Percentiles rank a stretch among this genome's conserved stretches.
These are phyloP conservation scores for Apiospora marii DNA, from an alignment of 2,329 filamentous ascomycete species.

Conservation along the genomic window DNA sequence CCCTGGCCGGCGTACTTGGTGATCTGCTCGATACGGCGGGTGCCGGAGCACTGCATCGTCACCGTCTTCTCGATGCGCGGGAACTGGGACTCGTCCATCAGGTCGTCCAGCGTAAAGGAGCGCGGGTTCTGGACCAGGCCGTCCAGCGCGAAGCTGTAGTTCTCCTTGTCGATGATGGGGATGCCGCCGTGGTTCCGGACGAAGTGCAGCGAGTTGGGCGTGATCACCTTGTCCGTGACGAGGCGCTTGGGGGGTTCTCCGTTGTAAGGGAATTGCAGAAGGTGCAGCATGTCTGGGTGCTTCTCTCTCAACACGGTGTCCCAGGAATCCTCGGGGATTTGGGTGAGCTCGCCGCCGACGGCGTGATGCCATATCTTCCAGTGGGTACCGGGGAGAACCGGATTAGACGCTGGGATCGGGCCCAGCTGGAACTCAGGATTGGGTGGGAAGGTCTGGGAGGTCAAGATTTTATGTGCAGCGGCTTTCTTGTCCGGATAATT, in stretches of 20 bases:
- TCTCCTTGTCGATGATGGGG: conserved; percentile 66
- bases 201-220: conserved; percentile 66
- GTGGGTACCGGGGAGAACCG: conserved; percentile 60
- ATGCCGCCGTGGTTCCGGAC: conserved; percentile 78
- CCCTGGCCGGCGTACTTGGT: conserved; percentile 70
- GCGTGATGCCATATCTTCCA: conserved; percentile 68
- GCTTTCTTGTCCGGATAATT: conserved; percentile 73
- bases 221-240: conserved; percentile 63
- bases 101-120: conserved; percentile 63
- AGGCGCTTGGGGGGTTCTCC: conserved; percentile 65
- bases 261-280: conserved; percentile 71
- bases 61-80: conserved; percentile 65
- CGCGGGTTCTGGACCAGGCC: conserved; percentile 68
- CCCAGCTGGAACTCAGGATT: conserved; percentile 63
- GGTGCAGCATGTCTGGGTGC: conserved; percentile 65
- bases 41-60: conserved; percentile 74
- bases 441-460: conserved; percentile 56
- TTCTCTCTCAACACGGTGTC: conserved; percentile 63
- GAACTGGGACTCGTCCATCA: conserved; percentile 67
- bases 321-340: conserved; percentile 67
- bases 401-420: conserved; percentile 64
- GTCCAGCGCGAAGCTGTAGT: conserved; percentile 62
- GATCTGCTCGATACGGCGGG: conserved; percentile 74
- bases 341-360: conserved; percentile 52
- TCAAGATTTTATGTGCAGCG: conserved; percentile 62